Evolutionary conservation across 1,284 basidiomycete species (phyloP).

Genomic region (Cystobasidiaceae sp.): DNA sequence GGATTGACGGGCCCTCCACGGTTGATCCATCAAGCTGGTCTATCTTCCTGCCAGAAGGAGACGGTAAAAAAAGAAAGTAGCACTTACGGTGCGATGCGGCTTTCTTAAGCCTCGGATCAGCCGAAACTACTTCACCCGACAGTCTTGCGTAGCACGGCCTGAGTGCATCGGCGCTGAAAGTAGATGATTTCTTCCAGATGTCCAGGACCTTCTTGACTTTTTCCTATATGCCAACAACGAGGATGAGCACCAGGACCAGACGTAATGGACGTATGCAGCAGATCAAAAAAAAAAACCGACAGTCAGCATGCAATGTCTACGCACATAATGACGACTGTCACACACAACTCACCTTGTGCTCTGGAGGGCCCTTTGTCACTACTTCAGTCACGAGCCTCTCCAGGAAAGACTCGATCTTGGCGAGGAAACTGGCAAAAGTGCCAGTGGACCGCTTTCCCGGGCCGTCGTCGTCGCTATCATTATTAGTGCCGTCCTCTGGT

Average conservation of each 20-base stretch:
- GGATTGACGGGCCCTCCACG: no score
- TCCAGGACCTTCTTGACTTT: conserved; percentile 90
- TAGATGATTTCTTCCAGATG: conserved; percentile 82
- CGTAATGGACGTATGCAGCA: not conserved
- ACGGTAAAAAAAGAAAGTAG: conserved; percentile 1
- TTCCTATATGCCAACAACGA: conserved; percentile 58
- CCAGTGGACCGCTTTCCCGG: conserved; percentile 55
- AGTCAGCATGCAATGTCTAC: not conserved
- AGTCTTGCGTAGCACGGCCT: conserved; percentile 23
- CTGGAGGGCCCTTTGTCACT: conserved; percentile 57
- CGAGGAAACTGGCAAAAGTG: conserved; percentile 71
- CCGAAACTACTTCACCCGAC: not conserved
- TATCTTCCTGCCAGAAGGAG: no score
- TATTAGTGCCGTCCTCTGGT: not conserved
- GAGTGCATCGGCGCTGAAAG: conserved; percentile 69
- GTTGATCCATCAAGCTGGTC: no score
- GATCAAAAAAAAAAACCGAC: not conserved
- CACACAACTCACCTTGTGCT: conserved; percentile 65
- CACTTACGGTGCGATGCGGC: not conserved
- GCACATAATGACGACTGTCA: not conserved
- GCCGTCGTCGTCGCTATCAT: not conserved
- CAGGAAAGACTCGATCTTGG: conserved; percentile 77
- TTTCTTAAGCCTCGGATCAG: conserved; percentile 1
- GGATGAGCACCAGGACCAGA: not conserved
- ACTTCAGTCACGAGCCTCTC: conserved; percentile 78